Evolutionary conservation across 2,329 filamentous ascomycete species (phyloP).

Genomic region (Trichoderma sp.): DNA sequence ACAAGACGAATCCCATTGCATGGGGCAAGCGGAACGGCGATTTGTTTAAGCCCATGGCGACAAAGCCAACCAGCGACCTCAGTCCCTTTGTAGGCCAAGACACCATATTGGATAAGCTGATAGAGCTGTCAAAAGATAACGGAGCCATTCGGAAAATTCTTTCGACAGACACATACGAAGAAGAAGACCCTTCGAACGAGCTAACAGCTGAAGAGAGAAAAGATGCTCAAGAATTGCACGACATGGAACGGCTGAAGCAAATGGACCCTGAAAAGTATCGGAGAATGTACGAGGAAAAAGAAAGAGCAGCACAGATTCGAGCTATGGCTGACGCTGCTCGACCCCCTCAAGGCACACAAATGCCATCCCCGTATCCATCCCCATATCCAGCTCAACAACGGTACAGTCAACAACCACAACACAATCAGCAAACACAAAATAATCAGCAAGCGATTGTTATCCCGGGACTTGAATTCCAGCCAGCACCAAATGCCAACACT

Average conservation of each 20-base stretch:
- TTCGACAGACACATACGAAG: slow-evolving; percentile 73
- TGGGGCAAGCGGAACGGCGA: slow-evolving; percentile 58
- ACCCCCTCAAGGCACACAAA: neutral
- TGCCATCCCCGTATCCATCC: no score
- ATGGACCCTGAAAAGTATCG: slow-evolving; percentile 42
- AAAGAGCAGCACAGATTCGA: slow-evolving; percentile 17
- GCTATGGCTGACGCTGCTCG: neutral
- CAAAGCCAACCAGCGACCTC: slow-evolving; percentile 57
- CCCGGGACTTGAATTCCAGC: neutral
- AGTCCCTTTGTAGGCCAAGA: slow-evolving; percentile 64
- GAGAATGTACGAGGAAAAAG: slow-evolving; percentile 30
- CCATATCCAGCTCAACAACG: neutral
- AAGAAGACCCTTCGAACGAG: slow-evolving; percentile 61
- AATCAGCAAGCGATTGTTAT: slow-evolving; percentile 8
- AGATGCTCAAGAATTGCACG: slow-evolving; percentile 53
- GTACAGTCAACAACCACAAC: neutral
- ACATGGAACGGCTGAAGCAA: slow-evolving; percentile 41
- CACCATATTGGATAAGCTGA: slow-evolving; percentile 56
- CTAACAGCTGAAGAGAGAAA: slow-evolving; percentile 64
- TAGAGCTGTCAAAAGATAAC: slow-evolving; percentile 43
- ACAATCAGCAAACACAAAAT: no score
- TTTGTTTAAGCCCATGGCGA: slow-evolving; percentile 63
- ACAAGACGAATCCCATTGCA: slow-evolving; percentile 77
- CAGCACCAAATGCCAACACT: neutral
- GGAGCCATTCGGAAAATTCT: slow-evolving; percentile 59